These are phyloP conservation scores for Calycina marina DNA, from an alignment of 2,329 filamentous ascomycete species.

Conservation along the genomic window DNA sequence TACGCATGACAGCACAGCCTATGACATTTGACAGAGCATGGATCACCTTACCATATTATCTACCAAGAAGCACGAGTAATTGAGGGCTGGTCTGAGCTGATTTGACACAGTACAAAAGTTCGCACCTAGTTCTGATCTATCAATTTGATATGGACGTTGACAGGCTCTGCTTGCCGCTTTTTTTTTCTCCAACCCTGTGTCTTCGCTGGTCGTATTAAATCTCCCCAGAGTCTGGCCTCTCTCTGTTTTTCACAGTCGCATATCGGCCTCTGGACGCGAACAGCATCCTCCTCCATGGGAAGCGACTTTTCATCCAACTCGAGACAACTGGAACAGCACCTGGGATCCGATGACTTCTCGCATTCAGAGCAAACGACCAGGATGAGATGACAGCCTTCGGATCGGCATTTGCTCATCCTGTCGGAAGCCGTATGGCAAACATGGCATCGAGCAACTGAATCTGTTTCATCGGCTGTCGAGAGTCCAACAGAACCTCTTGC, in stretches of 20 bases:
- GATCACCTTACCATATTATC: too few species aligned
- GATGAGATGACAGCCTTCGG: constrained; percentile 19
- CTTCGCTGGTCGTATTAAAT: too few species aligned
- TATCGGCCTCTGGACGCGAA: constrained; percentile 10
- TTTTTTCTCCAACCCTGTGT: too few species aligned
- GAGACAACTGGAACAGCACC: constrained; percentile 19
- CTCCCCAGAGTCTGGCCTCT: constrained; percentile 20
- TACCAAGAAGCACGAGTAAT: too few species aligned
- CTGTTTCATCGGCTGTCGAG: not conserved
- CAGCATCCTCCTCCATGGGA: not conserved
- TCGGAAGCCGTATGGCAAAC: constrained; percentile 12
- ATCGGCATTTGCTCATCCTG: constrained; percentile 20
- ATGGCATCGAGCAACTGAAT: constrained; percentile 20
- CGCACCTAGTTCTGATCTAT: too few species aligned
- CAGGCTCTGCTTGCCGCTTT: too few species aligned
- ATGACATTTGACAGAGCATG: too few species aligned
- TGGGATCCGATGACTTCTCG: constrained; percentile 9
- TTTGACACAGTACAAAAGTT: too few species aligned
- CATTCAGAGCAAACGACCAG: constrained; percentile 20
- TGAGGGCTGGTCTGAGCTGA: too few species aligned
- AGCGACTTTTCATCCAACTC: constrained; percentile 7
- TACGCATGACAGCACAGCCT: too few species aligned
- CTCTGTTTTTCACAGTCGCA: constrained; percentile 20
- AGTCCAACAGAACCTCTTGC: constrained; percentile 19
- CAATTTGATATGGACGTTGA: too few species aligned